Base-by-base conservation (phyloP, 2,329 filamentous ascomycete genomes). In the Blastomyces emzantsi region DNA sequence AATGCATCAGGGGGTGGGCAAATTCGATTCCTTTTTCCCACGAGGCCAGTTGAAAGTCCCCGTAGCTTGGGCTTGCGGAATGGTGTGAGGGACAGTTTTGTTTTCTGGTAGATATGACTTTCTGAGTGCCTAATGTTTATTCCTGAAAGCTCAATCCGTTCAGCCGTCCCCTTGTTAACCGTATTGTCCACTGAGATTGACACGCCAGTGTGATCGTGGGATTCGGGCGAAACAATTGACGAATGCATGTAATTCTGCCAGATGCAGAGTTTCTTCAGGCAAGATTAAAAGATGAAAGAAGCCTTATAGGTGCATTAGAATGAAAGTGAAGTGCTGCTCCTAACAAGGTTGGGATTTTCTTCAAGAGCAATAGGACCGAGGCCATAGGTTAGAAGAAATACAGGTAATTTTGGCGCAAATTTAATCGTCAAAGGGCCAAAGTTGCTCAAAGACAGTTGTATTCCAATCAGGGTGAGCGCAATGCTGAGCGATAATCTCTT, bases 391-490 rank as follows among this genome's bases (percentile, higher is more conserved):
- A 25, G 22, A 25, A 25, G 11, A 49, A 8, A 25, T 22, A 13
- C 1, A 3, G 47, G 2, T 49, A 49, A 22, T n/a, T 25, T 49
- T 49, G 47, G 4, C 8, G 8, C 19, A 57, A 15, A 54, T 41
- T 36, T 41, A 57, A n/a, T 22, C 52, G 33, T 62, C 39, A 15
- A 62, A 62, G 11, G 52, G 51, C 61, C 36, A 62, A 22, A 57
- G 61, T 11, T 25, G 61, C 47, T 62, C 60, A 49, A 62, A 56
- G 33, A 45, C 19, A 22, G 47, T 22, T 8, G 60, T 62, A 62
- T 56, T 51, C 60, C 49, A 56, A 19, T 51, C 60, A 3, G 1
- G 28, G 13, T 56, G 49, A 22, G 19, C 7, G 11, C 17, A 19
- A 39, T 62, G 47, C 30, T 30, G 22, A 22, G 15, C 22, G 39